Evolutionary conservation across 2,329 filamentous ascomycete genomes (phyloP).

Genomic region (Sordariomycetes sp.): DNA sequence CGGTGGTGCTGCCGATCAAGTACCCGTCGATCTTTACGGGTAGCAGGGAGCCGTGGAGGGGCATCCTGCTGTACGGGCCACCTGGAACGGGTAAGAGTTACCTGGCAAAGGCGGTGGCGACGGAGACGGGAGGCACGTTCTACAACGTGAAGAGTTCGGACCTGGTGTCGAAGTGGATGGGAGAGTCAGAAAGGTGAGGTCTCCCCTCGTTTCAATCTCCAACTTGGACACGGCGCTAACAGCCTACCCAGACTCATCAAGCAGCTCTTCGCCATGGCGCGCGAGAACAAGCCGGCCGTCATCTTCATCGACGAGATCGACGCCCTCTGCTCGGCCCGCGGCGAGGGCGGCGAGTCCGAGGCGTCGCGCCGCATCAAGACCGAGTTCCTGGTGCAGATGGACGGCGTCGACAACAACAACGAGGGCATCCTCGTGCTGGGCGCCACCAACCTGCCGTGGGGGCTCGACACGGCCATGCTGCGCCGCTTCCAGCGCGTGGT

Average conservation of each 20-base stretch:
- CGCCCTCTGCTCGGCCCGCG: conserved; percentile 83
- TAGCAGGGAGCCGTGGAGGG: conserved; percentile 96
- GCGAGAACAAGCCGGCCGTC: conserved; percentile 95
- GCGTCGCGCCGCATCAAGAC: conserved; percentile 97
- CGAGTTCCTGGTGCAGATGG: conserved; percentile 97
- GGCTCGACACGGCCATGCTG: conserved; percentile 90
- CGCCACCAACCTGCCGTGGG: conserved; percentile 98
- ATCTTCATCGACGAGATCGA: conserved; percentile 99
- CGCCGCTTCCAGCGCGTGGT: conserved; percentile 93
- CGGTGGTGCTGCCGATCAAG: conserved; percentile 94
- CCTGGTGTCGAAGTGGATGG: conserved; percentile 99
- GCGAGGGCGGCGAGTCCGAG: conserved; percentile 94
- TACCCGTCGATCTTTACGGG: conserved; percentile 94
- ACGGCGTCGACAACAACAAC: conserved; percentile 92
- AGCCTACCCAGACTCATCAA: conserved; percentile 65
- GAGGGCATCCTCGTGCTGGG: conserved; percentile 90
- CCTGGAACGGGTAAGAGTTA: conserved; percentile 98
- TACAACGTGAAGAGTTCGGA: conserved; percentile 98
- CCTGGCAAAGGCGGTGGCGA: conserved; percentile 92
- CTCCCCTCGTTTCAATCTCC: conserved; percentile 9
- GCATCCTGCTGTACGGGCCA: conserved; percentile 89
- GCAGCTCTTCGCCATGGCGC: conserved; percentile 92
- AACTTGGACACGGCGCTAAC: conserved; percentile 10
- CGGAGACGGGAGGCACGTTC: conserved; percentile 97
- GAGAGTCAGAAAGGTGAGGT: conserved; percentile 83